Evolutionary conservation across 345 rosid species (phyloP).

Genomic region (Populus euphratica): DNA sequence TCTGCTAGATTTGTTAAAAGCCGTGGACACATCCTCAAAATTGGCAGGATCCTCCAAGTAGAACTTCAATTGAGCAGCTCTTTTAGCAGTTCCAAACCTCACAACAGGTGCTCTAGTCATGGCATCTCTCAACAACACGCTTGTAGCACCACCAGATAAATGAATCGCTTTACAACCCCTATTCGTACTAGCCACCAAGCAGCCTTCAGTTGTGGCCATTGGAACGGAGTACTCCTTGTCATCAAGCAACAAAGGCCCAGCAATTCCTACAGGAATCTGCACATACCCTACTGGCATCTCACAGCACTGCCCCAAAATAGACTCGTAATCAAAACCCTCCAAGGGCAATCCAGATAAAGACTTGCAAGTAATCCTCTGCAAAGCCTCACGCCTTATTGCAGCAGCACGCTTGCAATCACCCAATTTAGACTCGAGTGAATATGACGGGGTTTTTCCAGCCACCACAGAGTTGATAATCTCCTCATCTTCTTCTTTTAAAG

Average conservation of each 20-base stretch:
- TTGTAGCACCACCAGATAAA: slow-evolving; percentile 40
- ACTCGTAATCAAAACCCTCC: slow-evolving; percentile 36
- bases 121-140: slow-evolving; percentile 36
- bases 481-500: slow-evolving; percentile 27
- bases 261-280: slow-evolving; percentile 46
- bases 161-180: slow-evolving; percentile 46
- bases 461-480: slow-evolving; percentile 34
- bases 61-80: slow-evolving; percentile 37
- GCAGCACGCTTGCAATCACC: slow-evolving; percentile 42
- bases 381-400: slow-evolving; percentile 35
- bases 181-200: slow-evolving; percentile 46
- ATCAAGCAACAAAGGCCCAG: slow-evolving; percentile 40
- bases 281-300: slow-evolving; percentile 49
- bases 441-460: slow-evolving; percentile 31
- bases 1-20: slow-evolving; percentile 38
- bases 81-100: slow-evolving; percentile 29
- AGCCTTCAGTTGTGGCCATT: slow-evolving; percentile 51
- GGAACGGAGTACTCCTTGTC: slow-evolving; percentile 40
- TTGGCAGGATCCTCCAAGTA: slow-evolving; percentile 36
- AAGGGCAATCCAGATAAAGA: slow-evolving; percentile 36
- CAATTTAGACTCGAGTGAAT: slow-evolving; percentile 42
- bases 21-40: slow-evolving; percentile 23
- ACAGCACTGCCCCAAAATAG: slow-evolving; percentile 47
- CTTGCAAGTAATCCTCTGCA: slow-evolving; percentile 32
- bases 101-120: slow-evolving; percentile 45